Conservation (phyloP, 2,329 filamentous ascomycete genomes). For the Plenodomus lindquistii region DNA sequence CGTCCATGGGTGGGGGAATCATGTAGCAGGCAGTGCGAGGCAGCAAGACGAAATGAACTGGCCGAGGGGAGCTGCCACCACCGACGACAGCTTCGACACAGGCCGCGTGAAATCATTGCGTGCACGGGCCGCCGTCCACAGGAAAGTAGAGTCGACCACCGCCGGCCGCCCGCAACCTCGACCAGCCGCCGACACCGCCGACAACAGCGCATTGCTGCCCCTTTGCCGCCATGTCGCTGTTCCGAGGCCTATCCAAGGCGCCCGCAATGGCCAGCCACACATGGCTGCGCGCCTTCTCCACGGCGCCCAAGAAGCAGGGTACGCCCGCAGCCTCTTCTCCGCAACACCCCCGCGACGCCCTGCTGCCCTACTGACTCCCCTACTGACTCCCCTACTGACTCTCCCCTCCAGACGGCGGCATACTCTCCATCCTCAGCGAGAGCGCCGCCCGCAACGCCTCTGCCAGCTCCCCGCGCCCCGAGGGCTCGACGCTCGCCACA, state of each 20-base stretch:
- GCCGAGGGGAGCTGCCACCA: conserved; percentile 5
- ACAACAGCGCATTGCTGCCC: conserved; percentile 7
- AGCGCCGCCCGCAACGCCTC: conserved; percentile 12
- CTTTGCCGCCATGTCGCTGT: conserved; percentile 26
- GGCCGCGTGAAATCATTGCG: conserved; percentile 21
- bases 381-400: conserved; percentile 10
- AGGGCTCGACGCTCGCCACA: conserved; percentile 9
- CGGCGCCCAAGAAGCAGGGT: conserved; percentile 25
- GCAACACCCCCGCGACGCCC: background rate
- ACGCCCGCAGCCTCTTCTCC: conserved; percentile 3
- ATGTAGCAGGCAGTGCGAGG: conserved; percentile 13
- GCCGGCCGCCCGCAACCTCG: conserved; percentile 19
- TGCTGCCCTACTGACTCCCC: conserved; percentile 8
- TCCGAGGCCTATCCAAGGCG: conserved; percentile 17
- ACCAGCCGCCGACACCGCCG: conserved; percentile 5
- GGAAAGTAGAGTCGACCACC: too few relatives aligned
- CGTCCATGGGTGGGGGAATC: conserved; percentile 16
- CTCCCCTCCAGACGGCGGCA: conserved; percentile 9
- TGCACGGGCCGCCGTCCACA: conserved; percentile 8
- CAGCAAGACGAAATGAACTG: conserved; percentile 13
- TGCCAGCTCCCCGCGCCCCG: background rate
- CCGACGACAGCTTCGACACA: conserved; percentile 2
- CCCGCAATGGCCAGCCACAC: conserved; percentile 7
- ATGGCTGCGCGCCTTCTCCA: conserved; percentile 32
- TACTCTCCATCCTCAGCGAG: conserved; percentile 27